Evolutionary conservation across 2,329 filamentous ascomycete species (phyloP), one percentile per base, ranked within the genome.

Genomic region (Pestalotiopsis sp.): DNA sequence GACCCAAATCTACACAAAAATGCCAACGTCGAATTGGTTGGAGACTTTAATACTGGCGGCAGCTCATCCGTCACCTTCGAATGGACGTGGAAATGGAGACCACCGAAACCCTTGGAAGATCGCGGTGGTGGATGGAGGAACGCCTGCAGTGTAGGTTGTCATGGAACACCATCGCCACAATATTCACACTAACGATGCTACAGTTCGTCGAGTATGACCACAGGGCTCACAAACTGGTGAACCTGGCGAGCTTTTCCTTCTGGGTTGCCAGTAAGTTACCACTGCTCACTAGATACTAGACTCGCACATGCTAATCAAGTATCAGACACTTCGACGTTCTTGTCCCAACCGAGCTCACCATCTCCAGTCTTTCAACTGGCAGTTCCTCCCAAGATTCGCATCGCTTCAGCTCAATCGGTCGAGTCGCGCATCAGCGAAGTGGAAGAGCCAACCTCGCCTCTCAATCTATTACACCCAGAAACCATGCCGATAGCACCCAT

Each of bases 1-100:
- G 94, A 99, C 77, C 96, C 96, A 0, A 99, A 99, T 77, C 85
- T 99, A 68, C 96, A 99, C 84, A 98, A 97, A 79, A 98, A 98
- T 78, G 88, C 94, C 67, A 98, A 98, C 78, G 96, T 99, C 52
- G 92, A 97, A 76, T 86, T 98, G 59, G 91, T 99, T n/a, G 96
- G 96, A 3, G 94, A 97, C 79, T 98, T 92, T 78, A 87, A 89
- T 2, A 99, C 96, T 0, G 90, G 87, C 39, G 95, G 95, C n/a
- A 93, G 86, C 75, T 85, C 92, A 6, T 95, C 93, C 1, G 91
- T 97, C 38, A 91, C 94, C 41, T 98, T 98, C 78, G 92, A 95
- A 72, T 99, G 95, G 94, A 91, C 92, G 7, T 99, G 96, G 96
- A 96, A 92, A 84, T 99, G 95, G 94, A 94, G 92, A 78, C 93